These are phyloP conservation scores for Glycyrrhiza uralensis DNA, from an alignment of 306 rosid genomes.

Conservation along the genomic window DNA sequence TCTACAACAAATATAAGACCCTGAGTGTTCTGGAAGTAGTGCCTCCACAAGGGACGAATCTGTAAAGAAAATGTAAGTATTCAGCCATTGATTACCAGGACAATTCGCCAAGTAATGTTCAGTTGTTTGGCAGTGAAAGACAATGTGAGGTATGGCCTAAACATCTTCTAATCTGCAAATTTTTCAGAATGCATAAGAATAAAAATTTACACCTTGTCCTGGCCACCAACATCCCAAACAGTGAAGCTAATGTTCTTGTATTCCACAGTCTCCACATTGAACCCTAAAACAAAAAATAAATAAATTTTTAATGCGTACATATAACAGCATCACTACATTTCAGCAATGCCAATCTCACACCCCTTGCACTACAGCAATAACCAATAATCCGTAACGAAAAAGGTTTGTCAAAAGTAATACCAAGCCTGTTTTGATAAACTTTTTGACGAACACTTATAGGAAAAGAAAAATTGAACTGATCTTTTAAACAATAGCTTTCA, in stretches of 20 bases:
- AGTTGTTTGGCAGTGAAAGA: background rate
- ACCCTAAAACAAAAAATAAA: slow-evolving; percentile 49
- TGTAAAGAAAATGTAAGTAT: slow-evolving; percentile 35
- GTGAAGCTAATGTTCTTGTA: slow-evolving; percentile 99
- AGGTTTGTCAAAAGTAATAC: background rate
- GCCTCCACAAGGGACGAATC: slow-evolving; percentile 99
- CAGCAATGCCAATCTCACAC: background rate
- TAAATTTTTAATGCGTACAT: background rate
- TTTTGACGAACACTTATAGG: background rate
- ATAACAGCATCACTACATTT: background rate
- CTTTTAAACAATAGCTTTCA: background rate
- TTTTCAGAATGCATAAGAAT: background rate
- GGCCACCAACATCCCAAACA: slow-evolving; percentile 99
- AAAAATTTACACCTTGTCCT: slow-evolving; percentile 75
- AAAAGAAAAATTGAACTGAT: background rate
- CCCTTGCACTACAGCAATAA: background rate
- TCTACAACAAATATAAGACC: slow-evolving; percentile 99
- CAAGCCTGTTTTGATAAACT: background rate
- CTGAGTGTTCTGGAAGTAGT: slow-evolving; percentile 98
- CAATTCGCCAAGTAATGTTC: background rate
- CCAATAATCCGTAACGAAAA: background rate
- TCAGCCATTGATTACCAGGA: slow-evolving; percentile 5
- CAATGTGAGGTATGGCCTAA: background rate
- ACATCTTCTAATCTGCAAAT: background rate
- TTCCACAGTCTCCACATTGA: slow-evolving; percentile 98